A percentile compares a stretch with the other conserved stretches of the same genome.
Evolutionary conservation across 148 eudicot species (phyloP).

Genomic region (Heliamphora exappendiculata): DNA sequence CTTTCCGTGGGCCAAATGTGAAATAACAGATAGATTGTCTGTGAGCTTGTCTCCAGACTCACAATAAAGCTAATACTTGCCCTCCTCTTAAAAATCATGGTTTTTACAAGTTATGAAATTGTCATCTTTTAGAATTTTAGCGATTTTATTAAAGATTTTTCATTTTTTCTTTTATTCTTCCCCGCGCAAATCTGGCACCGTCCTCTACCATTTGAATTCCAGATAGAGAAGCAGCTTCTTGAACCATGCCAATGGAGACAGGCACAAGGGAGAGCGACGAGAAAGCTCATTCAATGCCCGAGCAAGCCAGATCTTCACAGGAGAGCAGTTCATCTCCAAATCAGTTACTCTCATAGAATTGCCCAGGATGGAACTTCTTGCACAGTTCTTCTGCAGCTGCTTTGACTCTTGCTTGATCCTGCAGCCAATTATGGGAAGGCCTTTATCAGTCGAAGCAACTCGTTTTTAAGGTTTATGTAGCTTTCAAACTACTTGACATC

Average conservation of each 20-base stretch:
- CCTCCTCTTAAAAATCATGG: background rate
- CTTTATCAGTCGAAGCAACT: background rate
- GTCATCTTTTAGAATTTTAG: background rate
- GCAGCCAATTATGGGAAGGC: slow-evolving; percentile 10
- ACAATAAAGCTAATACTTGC: slow-evolving; percentile 3
- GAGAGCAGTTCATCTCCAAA: background rate
- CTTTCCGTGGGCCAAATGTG: background rate
- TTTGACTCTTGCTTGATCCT: slow-evolving; percentile 61
- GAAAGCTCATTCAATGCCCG: background rate
- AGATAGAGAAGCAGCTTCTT: background rate
- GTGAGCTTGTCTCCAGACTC: slow-evolving; percentile 2
- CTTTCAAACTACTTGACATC: background rate
- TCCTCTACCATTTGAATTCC: background rate
- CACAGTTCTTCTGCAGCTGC: slow-evolving; percentile 50
- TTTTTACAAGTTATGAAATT: slow-evolving; percentile 3
- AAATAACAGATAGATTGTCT: background rate
- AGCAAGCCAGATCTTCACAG: slow-evolving; percentile 4
- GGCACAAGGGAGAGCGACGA: background rate
- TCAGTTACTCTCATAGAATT: slow-evolving; percentile 31
- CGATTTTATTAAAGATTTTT: background rate
- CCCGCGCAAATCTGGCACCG: background rate
- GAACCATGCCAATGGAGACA: background rate
- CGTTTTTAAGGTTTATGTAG: background rate
- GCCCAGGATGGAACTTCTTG: slow-evolving; percentile 47
- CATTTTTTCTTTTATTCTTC: background rate